Percentiles rank a stretch among this genome's conserved stretches.
phyloP scores from a whole-genome alignment of 805 yeast species.

The Saccharomycopsis babjevae region DNA sequence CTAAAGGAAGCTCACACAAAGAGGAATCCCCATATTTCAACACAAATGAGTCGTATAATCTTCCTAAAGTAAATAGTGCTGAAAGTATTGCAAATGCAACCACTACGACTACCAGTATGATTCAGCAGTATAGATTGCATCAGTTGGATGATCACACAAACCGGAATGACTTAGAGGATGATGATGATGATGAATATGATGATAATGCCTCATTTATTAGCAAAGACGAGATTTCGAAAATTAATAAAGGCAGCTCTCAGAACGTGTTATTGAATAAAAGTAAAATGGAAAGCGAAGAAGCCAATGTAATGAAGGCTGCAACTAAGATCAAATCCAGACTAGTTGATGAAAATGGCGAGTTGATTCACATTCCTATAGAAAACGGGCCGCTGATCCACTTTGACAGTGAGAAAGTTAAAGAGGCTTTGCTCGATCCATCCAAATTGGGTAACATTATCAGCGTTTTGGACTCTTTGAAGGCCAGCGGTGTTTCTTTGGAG shows the following conservation, averaged over 20 bases:
- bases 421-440: constrained; percentile 27
- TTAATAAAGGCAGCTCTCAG: background rate
- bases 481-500: constrained; percentile 32
- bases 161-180: background rate
- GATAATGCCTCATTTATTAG: background rate
- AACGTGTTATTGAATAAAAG: background rate
- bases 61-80: background rate
- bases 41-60: background rate
- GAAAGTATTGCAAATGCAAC: background rate
- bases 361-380: constrained; percentile 1
- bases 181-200: constrained; percentile 4
- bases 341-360: background rate
- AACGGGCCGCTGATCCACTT: constrained; percentile 14
- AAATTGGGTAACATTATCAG: constrained; percentile 30
- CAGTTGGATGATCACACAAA: background rate
- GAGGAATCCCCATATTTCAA: background rate
- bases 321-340: constrained; percentile 10
- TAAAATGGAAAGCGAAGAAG: constrained; percentile 21
- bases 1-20: background rate
- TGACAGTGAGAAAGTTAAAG: constrained; percentile 30
- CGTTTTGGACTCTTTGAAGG: constrained; percentile 31
- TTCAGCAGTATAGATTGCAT: background rate
- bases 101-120: background rate
- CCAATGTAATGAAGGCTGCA: constrained; percentile 21
- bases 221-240: background rate